A percentile compares a stretch with the other conserved stretches of the same genome.
Conservation (phyloP, 164 flowering plant genomes). For the Litsea cubeba region DNA sequence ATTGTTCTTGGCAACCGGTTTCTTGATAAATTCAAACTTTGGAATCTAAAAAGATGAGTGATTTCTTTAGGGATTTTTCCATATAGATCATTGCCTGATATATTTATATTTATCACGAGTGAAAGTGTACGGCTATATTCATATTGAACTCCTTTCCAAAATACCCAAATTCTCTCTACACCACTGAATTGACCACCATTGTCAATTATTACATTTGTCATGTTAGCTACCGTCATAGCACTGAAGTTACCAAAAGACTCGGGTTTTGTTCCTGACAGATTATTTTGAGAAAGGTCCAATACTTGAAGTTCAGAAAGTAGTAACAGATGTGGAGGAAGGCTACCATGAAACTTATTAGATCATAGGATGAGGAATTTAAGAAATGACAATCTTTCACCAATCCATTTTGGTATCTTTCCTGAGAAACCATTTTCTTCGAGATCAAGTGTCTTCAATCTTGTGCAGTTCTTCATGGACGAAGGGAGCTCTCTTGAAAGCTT, state of each 20-base stretch:
- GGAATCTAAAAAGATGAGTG: not conserved
- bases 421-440: not conserved
- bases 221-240: not conserved
- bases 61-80: constrained; percentile 5
- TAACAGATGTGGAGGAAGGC: too few relatives aligned
- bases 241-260: not conserved
- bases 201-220: not conserved
- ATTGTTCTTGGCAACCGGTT: not conserved
- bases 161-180: not conserved
- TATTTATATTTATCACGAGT: constrained; percentile 1
- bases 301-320: too few relatives aligned
- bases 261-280: constrained; percentile 2
- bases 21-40: not conserved
- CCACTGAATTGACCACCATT: too few relatives aligned
- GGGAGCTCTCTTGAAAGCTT: not conserved
- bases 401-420: too few relatives aligned
- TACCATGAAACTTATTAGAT: too few relatives aligned
- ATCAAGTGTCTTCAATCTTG: not conserved
- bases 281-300: not conserved
- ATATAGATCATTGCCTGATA: constrained; percentile 3
- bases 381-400: too few relatives aligned
- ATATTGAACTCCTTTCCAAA: not conserved
- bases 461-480: not conserved
- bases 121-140: not conserved
- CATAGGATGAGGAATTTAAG: too few relatives aligned